phyloP scores from a whole-genome alignment of 306 rosid genomes.

The Pyrus betulifolia region DNA sequence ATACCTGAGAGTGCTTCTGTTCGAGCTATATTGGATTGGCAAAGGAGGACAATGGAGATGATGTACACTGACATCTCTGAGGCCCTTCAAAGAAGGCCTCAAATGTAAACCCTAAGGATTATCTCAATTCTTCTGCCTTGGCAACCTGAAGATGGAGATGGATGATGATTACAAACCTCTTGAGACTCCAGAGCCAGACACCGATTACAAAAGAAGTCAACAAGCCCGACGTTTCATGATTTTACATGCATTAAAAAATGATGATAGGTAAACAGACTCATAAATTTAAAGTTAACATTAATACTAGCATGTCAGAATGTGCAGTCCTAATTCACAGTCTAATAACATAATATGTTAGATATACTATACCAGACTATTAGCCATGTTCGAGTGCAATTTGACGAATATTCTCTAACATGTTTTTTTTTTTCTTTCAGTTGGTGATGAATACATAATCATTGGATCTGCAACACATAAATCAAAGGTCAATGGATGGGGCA shows the following conservation, averaged over 20 bases:
- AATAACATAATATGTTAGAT: background rate
- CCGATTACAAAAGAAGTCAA: constrained; percentile 61
- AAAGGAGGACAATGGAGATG: constrained; percentile 77
- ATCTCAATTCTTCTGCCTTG: constrained; percentile 80
- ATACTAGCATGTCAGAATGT: background rate
- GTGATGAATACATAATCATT: constrained; percentile 82
- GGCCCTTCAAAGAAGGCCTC: constrained; percentile 45
- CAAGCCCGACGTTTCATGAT: constrained; percentile 71
- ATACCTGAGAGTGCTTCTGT: constrained; percentile 72
- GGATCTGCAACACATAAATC: constrained; percentile 89
- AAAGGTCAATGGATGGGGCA: constrained; percentile 86
- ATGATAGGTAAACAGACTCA: constrained; percentile 60
- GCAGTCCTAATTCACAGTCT: background rate
- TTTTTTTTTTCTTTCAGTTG: constrained; percentile 33
- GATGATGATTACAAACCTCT: constrained; percentile 37
- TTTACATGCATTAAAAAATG: constrained; percentile 94
- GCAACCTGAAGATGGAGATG: constrained; percentile 39
- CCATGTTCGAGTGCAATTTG: background rate
- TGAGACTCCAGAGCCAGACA: constrained; percentile 47
- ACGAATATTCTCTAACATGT: background rate
- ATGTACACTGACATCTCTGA: constrained; percentile 63
- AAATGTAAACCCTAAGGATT: constrained; percentile 42
- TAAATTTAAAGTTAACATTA: background rate
- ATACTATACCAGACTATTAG: background rate
- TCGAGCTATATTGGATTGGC: constrained; percentile 87